Evolutionary conservation across 2,329 filamentous ascomycete genomes (phyloP).

Genomic region (Botrytis aclada): DNA sequence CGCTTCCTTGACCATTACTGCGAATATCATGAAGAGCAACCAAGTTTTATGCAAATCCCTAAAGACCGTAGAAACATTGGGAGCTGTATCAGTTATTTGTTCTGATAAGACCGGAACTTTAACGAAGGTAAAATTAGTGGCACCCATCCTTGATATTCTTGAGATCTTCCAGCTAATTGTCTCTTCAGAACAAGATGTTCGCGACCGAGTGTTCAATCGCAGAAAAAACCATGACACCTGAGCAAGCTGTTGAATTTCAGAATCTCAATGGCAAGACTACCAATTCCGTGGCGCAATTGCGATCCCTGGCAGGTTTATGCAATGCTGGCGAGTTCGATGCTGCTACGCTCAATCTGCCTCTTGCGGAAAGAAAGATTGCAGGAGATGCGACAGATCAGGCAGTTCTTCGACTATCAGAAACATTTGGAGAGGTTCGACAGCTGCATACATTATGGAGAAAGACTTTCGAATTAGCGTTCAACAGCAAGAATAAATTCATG

Average conservation of each 20-base stretch:
- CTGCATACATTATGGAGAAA: constrained; percentile 61
- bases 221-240: constrained; percentile 40
- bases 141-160: background rate
- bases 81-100: constrained; percentile 69
- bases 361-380: constrained; percentile 60
- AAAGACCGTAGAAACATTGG: constrained; percentile 73
- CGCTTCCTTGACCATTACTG: constrained; percentile 68
- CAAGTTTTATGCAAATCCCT: constrained; percentile 75
- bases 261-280: constrained; percentile 29
- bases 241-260: constrained; percentile 48
- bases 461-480: constrained; percentile 67
- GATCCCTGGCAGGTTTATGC: constrained; percentile 61
- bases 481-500: constrained; percentile 82
- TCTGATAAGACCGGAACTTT: constrained; percentile 74
- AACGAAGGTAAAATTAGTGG: constrained; percentile 41
- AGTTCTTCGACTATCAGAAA: constrained; percentile 67
- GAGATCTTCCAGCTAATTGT: constrained; percentile 5
- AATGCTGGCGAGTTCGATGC: constrained; percentile 74
- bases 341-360: constrained; percentile 54
- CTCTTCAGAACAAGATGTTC: constrained; percentile 61
- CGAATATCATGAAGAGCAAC: constrained; percentile 71
- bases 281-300: constrained; percentile 54
- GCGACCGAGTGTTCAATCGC: constrained; percentile 66
- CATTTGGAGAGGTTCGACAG: constrained; percentile 56
- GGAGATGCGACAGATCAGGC: constrained; percentile 76